Percentiles rank a stretch among this genome's conserved stretches.
Evolutionary conservation across 805 yeast genomes (phyloP).

Genomic region (Ogataea allantospora): DNA sequence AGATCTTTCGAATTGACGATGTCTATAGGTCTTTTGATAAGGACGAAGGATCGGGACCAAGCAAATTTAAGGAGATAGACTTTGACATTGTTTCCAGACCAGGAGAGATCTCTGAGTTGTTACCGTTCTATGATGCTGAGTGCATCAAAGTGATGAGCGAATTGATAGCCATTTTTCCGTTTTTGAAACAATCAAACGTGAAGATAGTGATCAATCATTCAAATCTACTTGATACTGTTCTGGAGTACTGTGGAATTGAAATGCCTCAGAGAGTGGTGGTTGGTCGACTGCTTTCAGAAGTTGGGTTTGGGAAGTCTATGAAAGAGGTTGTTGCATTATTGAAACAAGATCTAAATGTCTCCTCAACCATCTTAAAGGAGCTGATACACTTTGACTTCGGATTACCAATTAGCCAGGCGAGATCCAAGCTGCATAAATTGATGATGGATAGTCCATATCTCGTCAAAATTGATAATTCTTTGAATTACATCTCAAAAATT

Average conservation of each 20-base stretch:
- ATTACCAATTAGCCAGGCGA: constrained; percentile 64
- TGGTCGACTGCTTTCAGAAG: constrained; percentile 68
- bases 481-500: constrained; percentile 62
- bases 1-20: constrained; percentile 71
- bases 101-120: constrained; percentile 28
- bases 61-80: constrained; percentile 75
- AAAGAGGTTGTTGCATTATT: constrained; percentile 51
- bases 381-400: constrained; percentile 77
- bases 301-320: constrained; percentile 65
- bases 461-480: constrained; percentile 57
- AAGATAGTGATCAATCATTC: constrained; percentile 73
- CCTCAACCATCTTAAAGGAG: constrained; percentile 80
- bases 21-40: constrained; percentile 71
- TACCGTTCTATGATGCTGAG: constrained; percentile 79
- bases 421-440: constrained; percentile 57
- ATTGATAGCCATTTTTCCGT: constrained; percentile 62
- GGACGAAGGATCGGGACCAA: constrained; percentile 67
- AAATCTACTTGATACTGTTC: constrained; percentile 70
- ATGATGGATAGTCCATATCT: constrained; percentile 74
- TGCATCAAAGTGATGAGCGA: constrained; percentile 81
- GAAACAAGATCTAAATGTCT: constrained; percentile 66
- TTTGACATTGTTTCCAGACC: constrained; percentile 69
- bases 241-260: constrained; percentile 80
- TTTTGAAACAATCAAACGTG: constrained; percentile 55
- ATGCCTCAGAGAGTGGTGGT: constrained; percentile 71